Conservation (phyloP, 441 rosid species). For the Adansonia grandidieri region DNA sequence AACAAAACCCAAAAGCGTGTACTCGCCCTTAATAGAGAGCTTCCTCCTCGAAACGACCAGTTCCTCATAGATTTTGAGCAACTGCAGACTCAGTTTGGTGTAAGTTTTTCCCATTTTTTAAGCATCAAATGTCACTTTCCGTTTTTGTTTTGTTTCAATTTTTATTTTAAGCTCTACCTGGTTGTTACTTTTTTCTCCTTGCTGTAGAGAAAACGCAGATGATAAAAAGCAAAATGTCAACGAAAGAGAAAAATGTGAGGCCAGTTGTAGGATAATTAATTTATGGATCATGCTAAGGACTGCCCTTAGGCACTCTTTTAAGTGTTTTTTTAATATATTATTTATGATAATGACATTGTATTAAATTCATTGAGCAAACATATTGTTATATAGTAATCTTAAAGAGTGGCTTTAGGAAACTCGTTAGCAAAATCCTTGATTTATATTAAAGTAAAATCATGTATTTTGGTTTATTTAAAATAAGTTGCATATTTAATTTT, state of each 20-base stretch:
- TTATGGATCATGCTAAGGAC: not conserved
- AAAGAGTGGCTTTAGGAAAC: not conserved
- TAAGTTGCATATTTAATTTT: not conserved
- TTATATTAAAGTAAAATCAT: not conserved
- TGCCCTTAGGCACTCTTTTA: no score
- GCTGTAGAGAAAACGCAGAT: not conserved
- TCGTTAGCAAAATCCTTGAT: not conserved
- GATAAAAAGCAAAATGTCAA: not conserved
- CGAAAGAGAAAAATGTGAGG: not conserved
- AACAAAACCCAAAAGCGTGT: slow-evolving; percentile 88
- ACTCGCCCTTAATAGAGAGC: slow-evolving; percentile 75
- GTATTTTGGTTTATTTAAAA: not conserved
- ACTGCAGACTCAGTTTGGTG: slow-evolving; percentile 73
- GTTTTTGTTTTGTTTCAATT: not conserved
- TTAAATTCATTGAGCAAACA: not conserved
- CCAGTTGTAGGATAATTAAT: not conserved
- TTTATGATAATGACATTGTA: no score
- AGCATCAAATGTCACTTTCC: not conserved
- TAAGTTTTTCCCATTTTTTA: slow-evolving; percentile 36
- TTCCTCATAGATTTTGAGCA: slow-evolving; percentile 85
- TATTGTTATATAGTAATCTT: not conserved
- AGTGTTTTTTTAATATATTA: no score
- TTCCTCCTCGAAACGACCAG: slow-evolving; percentile 89
- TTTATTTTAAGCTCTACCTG: not conserved
- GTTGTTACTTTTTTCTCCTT: not conserved